phyloP scores from a whole-genome alignment of 2,329 filamentous ascomycete genomes.

The Epichloe scottii region DNA sequence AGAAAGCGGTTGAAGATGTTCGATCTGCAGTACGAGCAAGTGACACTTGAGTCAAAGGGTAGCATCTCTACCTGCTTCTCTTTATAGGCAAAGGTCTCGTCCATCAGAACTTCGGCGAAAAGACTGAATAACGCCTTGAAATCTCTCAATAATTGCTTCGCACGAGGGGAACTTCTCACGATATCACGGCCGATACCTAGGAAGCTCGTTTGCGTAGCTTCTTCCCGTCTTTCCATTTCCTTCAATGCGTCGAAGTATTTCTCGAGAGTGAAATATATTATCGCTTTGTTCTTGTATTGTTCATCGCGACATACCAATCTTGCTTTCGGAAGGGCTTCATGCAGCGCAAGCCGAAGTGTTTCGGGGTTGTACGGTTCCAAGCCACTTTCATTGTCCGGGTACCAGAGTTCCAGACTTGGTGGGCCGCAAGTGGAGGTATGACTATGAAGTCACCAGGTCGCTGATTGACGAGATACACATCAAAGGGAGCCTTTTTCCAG shows the following conservation, averaged over 20 bases:
- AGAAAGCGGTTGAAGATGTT: slow-evolving; percentile 97
- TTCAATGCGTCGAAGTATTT: slow-evolving; percentile 59
- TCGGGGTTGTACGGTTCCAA: slow-evolving; percentile 95
- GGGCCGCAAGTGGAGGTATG: slow-evolving; percentile 81
- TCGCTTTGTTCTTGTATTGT: slow-evolving; percentile 97
- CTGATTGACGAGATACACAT: slow-evolving; percentile 86
- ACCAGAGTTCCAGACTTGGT: slow-evolving; percentile 97
- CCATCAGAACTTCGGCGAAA: slow-evolving; percentile 66
- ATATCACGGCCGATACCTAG: slow-evolving; percentile 36
- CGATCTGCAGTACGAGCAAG: slow-evolving; percentile 87
- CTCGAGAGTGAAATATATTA: slow-evolving; percentile 74
- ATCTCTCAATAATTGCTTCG: slow-evolving; percentile 65
- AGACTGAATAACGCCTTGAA: slow-evolving; percentile 71
- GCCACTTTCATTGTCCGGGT: slow-evolving; percentile 95
- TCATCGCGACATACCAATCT: slow-evolving; percentile 91
- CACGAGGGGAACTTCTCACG: slow-evolving; percentile 27
- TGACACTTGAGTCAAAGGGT: slow-evolving; percentile 80
- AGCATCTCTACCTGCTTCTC: slow-evolving; percentile 64
- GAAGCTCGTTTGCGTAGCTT: slow-evolving; percentile 32
- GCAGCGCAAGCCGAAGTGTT: slow-evolving; percentile 73
- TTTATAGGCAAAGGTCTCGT: slow-evolving; percentile 70
- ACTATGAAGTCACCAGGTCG: slow-evolving; percentile 83
- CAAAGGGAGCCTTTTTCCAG: slow-evolving; percentile 90
- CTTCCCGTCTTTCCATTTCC: slow-evolving; percentile 36
- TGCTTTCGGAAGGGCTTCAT: slow-evolving; percentile 79